Conservation (phyloP, 2,329 filamentous ascomycete species). For the Aspergillus latus region DNA sequence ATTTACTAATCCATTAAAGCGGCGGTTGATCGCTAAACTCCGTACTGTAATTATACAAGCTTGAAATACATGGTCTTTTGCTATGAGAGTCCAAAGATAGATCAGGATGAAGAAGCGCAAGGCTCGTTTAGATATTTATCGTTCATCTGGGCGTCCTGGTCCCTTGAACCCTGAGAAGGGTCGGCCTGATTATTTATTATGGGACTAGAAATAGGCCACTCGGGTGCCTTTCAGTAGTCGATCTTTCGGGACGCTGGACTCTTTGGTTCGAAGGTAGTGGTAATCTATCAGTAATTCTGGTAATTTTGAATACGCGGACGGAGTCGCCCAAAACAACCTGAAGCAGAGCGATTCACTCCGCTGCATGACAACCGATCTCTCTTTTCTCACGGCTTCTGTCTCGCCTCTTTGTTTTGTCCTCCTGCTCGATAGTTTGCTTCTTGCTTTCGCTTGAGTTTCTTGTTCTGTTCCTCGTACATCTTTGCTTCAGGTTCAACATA, state of each 20-base stretch:
- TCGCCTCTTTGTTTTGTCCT: slow-evolving; percentile 7
- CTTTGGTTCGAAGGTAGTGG: background rate
- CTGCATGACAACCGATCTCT: slow-evolving; percentile 12
- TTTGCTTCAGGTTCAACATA: slow-evolving; percentile 3
- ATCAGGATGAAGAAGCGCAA: too few relatives aligned
- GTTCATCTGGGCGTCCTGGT: background rate
- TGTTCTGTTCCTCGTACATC: slow-evolving; percentile 10
- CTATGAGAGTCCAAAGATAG: too few relatives aligned
- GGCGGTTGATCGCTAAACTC: background rate
- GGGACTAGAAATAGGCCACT: background rate
- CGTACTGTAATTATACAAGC: too few relatives aligned
- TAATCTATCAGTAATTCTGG: background rate
- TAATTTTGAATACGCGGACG: slow-evolving; percentile 10
- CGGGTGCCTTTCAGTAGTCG: background rate
- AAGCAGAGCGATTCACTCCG: slow-evolving; percentile 7
- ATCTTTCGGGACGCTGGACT: background rate
- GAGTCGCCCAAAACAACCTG: slow-evolving; percentile 14
- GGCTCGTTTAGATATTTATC: too few relatives aligned
- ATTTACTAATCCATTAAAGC: too few relatives aligned
- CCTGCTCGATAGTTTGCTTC: slow-evolving; percentile 6
- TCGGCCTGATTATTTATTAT: background rate
- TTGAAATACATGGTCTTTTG: too few relatives aligned
- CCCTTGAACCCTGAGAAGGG: background rate
- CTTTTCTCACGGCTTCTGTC: slow-evolving; percentile 7
- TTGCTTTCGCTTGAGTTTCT: slow-evolving; percentile 10